Evolutionary conservation across 2,329 filamentous ascomycete species (phyloP).

Genomic region (Phaeosphaeria sp.): DNA sequence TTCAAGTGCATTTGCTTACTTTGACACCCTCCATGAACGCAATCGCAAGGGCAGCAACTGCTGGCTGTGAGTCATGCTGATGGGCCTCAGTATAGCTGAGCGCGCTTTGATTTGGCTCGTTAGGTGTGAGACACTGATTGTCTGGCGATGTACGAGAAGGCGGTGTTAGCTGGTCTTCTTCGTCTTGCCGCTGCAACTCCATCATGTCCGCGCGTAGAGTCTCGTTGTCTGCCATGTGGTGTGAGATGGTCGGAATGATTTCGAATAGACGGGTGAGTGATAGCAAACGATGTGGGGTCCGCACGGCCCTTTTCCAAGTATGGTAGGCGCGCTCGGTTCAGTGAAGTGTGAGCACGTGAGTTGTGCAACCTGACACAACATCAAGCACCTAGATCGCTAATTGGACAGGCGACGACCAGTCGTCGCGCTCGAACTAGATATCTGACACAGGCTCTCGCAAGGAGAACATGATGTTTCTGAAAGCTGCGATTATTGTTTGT

Average conservation of each 20-base stretch:
- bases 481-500: too few species aligned
- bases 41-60: neutral
- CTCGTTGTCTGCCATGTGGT: neutral
- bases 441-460: neutral
- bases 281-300: neutral
- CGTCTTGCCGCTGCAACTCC: neutral
- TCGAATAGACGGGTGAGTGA: neutral
- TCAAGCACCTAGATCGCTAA: neutral
- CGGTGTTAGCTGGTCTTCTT: neutral
- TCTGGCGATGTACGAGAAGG: too few species aligned
- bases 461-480: too few species aligned
- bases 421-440: neutral
- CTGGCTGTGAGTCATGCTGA: neutral
- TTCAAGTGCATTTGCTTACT: neutral
- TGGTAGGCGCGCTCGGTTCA: neutral
- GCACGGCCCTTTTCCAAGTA: neutral
- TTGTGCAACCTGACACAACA: neutral
- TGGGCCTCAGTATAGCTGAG: neutral
- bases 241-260: neutral
- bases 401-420: neutral
- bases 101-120: neutral
- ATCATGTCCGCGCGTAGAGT: neutral
- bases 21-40: conserved; percentile 4
- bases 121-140: neutral
- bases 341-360: conserved; percentile 16